Evolutionary conservation across 1,139 yeast genomes (phyloP), one percentile per base, ranked within the genome.

Genomic region (Tardiomyces digboiensis): DNA sequence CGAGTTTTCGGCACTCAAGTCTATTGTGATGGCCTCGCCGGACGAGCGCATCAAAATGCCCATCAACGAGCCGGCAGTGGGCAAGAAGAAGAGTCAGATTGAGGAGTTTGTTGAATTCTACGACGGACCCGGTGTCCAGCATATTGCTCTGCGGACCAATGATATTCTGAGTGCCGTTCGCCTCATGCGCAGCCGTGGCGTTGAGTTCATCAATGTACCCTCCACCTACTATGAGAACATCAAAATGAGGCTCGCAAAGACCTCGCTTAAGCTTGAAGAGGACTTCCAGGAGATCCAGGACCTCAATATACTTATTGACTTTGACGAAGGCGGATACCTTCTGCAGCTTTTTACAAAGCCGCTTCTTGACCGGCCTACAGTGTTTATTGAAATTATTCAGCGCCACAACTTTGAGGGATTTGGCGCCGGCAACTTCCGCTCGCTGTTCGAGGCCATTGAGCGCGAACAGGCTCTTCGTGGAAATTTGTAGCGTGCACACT

Each of bases 351-450:
- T 86, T 61, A 82, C 93, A 19, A 77, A 79, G 54, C 93, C 94
- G 0, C 62, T 83, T 20, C 75, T 76, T 51, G 89, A 82, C 58
- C 69, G 94, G 37, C 95, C 95, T 21, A 84, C 95, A 0, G 70
- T 84, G 40, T 86, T 86, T 58, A 67, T 85, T 52, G 95, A 86
- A 60, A 72, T 85, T 19, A 86, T 86, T 50, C 93, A 86, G 62
- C 73, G 95, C 50, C 71, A 73, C 54, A 82, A 83, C 55, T 89
- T 83, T 59, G 74, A 80, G 49, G 95, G 95, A 1, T 86, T 86
- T 64, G 95, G 95, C 0, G 87, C 86, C 43, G 94, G 94, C 0
- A 86, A 88, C 44, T 86, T 86, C 66, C 82, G 78, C 58, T 84
- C 91, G 0, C 66, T 86, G 42, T 85, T 83, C 57, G 89, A 84